These are phyloP conservation scores for Globisporangium polare DNA, from an alignment of 352 stramenopile species.

Conservation along the genomic window DNA sequence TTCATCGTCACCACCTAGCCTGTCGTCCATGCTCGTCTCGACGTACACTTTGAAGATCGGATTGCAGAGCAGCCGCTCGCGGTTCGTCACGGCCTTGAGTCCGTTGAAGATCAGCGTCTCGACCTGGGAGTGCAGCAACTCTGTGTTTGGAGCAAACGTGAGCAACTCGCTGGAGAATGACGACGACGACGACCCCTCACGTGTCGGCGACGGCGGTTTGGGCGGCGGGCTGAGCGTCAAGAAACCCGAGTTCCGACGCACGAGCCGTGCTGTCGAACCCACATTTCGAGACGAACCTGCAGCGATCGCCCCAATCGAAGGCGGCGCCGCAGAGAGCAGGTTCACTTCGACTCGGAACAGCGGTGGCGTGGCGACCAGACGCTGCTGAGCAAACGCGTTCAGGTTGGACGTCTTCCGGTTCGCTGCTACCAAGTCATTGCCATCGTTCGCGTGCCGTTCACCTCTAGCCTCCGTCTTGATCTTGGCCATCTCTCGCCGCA, in stretches of 20 bases:
- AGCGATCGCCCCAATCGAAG: constrained; percentile 8
- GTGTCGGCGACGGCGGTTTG: constrained; percentile 9
- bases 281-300: not conserved
- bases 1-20: constrained; percentile 28
- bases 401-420: not conserved
- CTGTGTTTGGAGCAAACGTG: constrained; percentile 43
- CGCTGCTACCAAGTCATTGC: constrained; percentile 1
- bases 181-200: not conserved
- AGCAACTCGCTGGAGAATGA: constrained; percentile 28
- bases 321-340: constrained; percentile 21
- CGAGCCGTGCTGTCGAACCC: constrained; percentile 8
- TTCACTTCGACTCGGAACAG: constrained; percentile 78
- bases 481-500: constrained; percentile 36
- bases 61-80: constrained; percentile 56
- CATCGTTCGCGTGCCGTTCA: not conserved
- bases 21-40: constrained; percentile 47
- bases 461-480: constrained; percentile 27
- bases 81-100: constrained; percentile 59
- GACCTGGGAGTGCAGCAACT: constrained; percentile 58
- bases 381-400: not conserved
- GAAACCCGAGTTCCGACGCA: constrained; percentile 21
- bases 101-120: constrained; percentile 70
- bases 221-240: constrained; percentile 4
- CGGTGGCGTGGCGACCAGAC: constrained; percentile 13
- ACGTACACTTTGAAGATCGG: constrained; percentile 67